Evolutionary conservation across 2,329 filamentous ascomycete species (phyloP).

Genomic region (Apiospora aurea): DNA sequence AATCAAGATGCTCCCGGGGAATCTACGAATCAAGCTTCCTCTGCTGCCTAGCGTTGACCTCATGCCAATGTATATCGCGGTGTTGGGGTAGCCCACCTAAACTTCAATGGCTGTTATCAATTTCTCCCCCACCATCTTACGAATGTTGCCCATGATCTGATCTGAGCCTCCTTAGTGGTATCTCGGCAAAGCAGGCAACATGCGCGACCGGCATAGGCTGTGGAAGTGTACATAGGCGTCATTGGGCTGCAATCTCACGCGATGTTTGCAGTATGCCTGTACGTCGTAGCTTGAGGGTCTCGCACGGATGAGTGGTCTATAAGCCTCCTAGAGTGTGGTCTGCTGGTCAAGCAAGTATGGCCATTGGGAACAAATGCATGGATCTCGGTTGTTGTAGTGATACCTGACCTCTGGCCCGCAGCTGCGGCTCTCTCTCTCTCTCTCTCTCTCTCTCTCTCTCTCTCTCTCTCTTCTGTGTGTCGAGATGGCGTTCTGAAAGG

Average conservation of each 20-base stretch:
- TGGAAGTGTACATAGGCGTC: conserved; percentile 15
- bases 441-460: too few species aligned
- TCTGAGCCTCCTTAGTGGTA: conserved; percentile 16
- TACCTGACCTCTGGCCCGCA: conserved; percentile 14
- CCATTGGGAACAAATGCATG: conserved; percentile 18
- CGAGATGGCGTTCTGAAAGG: not conserved
- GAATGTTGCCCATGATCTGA: conserved; percentile 3
- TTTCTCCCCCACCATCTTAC: conserved; percentile 9
- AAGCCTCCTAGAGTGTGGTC: conserved; percentile 5
- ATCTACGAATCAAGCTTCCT: not conserved
- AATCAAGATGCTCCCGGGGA: not conserved
- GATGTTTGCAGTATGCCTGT: conserved; percentile 13
- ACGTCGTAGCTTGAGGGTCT: conserved; percentile 12
- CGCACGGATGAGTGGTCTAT: conserved; percentile 9
- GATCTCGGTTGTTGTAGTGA: conserved; percentile 15
- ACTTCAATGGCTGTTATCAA: not conserved
- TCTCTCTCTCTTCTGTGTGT: too few species aligned
- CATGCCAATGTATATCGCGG: not conserved
- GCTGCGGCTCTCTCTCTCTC: not conserved
- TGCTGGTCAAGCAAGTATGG: conserved; percentile 12
- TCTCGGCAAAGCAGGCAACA: conserved; percentile 20
- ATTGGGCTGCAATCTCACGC: conserved; percentile 20
- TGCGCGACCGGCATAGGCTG: conserved; percentile 19
- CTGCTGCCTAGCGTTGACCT: not conserved
- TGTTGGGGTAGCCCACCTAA: not conserved